Base-by-base conservation (phyloP, 768 basidiomycete genomes). In the Terana coerulea region DNA sequence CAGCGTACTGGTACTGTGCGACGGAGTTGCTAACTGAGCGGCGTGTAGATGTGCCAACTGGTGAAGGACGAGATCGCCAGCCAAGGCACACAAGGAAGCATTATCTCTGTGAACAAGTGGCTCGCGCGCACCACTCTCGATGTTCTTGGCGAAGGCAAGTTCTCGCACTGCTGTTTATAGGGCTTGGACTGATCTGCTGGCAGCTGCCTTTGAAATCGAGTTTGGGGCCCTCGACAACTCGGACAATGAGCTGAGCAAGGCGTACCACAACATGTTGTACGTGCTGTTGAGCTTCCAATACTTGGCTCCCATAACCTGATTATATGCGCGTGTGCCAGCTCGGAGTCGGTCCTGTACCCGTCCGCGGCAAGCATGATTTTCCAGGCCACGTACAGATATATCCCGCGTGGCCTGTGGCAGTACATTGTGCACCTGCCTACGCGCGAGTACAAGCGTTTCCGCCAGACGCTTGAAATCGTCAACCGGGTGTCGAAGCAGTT, bases 401-500 rank as follows among this genome's bases (percentile, higher is more conserved):
- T 70, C 10, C 70, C 70, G 0, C 52, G 54, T 34, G 41, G 57
- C 4, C 40, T 67, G 6, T 49, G 68, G 36, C 48, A 55, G 8
- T 59, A 51, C 35, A 52, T 69, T 7, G 53, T 58, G 24, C 64
- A 67, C 53, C 49, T 67, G 11, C 70, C 70, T 7, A 61, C 55
- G 3, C 59, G 54, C 45, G 64, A 64, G 31, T 64, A 63, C 43
- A 56, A 49, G 14, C 64, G 65, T 17, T 67, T 71, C 54, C 49
- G 66, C 9, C 39, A 43, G 19, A 67, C 67, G 14, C 46, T 65
- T 15, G 39, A 54, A 2, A 51, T 61, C 12, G 63, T 68, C 44
- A 59, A 61, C 49, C 70, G 64, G 29, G 69, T 83, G 10, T 74
- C 79, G 0, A 67, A 72, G 48, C 64, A 73, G 51, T 65, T 83